Percentiles rank a stretch among this genome's conserved stretches.
Conservation (phyloP, 768 basidiomycete genomes). For the Strobilomyces dryophilus region DNA sequence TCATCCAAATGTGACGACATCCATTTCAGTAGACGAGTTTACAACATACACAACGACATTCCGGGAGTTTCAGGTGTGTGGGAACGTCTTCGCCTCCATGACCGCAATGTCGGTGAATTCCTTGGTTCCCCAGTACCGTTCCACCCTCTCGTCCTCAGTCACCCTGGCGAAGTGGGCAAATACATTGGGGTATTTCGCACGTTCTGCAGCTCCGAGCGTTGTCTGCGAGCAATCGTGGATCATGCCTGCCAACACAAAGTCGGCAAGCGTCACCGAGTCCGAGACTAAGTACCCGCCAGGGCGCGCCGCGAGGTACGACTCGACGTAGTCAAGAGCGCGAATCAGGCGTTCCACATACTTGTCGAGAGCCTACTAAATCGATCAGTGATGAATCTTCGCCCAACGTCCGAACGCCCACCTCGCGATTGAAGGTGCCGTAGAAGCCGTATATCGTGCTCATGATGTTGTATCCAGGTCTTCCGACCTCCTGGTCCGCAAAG, state of each 20-base stretch:
- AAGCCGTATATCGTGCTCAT: not conserved
- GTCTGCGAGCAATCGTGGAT: not conserved
- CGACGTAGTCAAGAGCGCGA: constrained; percentile 11
- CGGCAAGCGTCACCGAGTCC: constrained; percentile 16
- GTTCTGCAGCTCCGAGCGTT: constrained; percentile 7
- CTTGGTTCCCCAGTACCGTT: too few relatives aligned
- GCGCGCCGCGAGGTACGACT: constrained; percentile 8
- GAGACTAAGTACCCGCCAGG: constrained; percentile 13
- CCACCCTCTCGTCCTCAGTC: not conserved
- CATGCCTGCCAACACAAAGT: constrained; percentile 11
- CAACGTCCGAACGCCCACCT: constrained; percentile 2
- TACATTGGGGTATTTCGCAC: constrained; percentile 8
- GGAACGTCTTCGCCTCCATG: too few relatives aligned
- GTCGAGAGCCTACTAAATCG: not conserved
- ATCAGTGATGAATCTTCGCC: not conserved
- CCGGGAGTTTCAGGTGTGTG: too few relatives aligned
- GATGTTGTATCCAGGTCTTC: not conserved
- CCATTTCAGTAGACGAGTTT: too few relatives aligned
- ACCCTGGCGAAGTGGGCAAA: constrained; percentile 18
- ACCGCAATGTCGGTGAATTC: too few relatives aligned
- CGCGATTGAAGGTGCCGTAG: constrained; percentile 1
- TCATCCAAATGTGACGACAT: too few relatives aligned
- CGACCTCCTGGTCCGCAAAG: constrained; percentile 18
- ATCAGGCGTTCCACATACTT: not conserved
- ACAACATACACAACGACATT: too few relatives aligned